Base-by-base conservation (phyloP, 768 basidiomycete genomes). In the Russula sp. region DNA sequence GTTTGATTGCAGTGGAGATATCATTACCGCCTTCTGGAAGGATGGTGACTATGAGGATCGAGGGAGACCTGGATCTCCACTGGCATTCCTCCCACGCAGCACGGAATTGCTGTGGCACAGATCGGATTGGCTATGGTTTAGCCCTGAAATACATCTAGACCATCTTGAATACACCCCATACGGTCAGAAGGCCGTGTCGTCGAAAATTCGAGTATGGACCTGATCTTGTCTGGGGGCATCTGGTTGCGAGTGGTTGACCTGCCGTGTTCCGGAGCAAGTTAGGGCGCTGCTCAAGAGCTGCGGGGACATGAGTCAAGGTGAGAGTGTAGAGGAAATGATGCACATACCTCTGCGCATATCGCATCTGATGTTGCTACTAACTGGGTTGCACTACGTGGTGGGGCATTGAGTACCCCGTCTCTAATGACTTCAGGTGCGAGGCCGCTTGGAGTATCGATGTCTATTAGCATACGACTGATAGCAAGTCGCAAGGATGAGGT, bases 1-100 rank as follows among this genome's bases (percentile, higher is more conserved):
- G 84, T 73, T 92, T 92, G 34, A 91, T 80, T 16, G 83, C 81
- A 2, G 80, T 84, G 65, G 92, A 92, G 13, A 90, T 81, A 52
- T 92, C 87, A 39, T 84, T 83, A 0, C 82, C 86, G 1, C 80
- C 81, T 64, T 56, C 60, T 1, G 60, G 63, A 14, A 64, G 49
- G 18, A 64, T 13, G 7, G 51, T 49, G 2, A 64, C 60, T 16
- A 61, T 62, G 16, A 64, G 54, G 2, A 49, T 35, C 2, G 63
- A 60, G 2, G 74, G 72, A 8, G 69, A 71, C 5, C 72, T 73
- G 32, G 72, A 73, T 65, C 74, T 76, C 35, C 72, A 65, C 49
- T 69, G 72, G 57, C 79, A 81, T 10, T 77, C 77, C 0, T 67
- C 66, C 6, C 88, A 89, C 3, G 77, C 78, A 3, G 67, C 68